phyloP scores from a whole-genome alignment of 805 yeast species.

The Debaryomyces castellii region DNA sequence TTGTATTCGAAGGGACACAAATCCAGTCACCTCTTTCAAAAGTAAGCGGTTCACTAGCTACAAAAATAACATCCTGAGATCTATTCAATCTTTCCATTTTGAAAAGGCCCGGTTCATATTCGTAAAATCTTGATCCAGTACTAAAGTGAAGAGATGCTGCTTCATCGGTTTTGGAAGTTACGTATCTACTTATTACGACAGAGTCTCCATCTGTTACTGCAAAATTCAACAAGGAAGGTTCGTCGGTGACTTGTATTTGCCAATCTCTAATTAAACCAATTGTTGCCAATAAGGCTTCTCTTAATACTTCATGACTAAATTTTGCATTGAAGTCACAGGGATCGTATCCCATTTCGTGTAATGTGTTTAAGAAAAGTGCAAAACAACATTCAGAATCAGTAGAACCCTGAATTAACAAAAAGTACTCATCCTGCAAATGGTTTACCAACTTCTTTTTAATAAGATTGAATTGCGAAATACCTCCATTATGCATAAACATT shows the following conservation, averaged over 20 bases:
- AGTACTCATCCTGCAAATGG: slow-evolving; percentile 77
- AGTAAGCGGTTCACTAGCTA: slow-evolving; percentile 94
- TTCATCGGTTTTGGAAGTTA: slow-evolving; percentile 86
- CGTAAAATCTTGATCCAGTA: slow-evolving; percentile 88
- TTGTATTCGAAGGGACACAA: slow-evolving; percentile 90
- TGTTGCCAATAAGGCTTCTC: slow-evolving; percentile 70
- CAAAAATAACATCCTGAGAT: slow-evolving; percentile 92
- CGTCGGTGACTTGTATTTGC: slow-evolving; percentile 60
- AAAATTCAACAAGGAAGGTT: slow-evolving; percentile 84
- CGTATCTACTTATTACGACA: slow-evolving; percentile 84
- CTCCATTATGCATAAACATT: slow-evolving; percentile 98
- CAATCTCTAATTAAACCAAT: slow-evolving; percentile 76
- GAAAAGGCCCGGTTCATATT: slow-evolving; percentile 87
- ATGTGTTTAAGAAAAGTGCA: slow-evolving; percentile 79
- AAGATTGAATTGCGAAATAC: slow-evolving; percentile 65
- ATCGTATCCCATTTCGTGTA: slow-evolving; percentile 73
- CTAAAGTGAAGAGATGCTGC: slow-evolving; percentile 96
- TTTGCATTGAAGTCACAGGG: slow-evolving; percentile 40
- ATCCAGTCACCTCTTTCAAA: slow-evolving; percentile 98
- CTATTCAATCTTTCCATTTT: slow-evolving; percentile 92
- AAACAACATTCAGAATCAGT: slow-evolving; percentile 96
- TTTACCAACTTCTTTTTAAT: slow-evolving; percentile 73
- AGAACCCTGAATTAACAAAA: slow-evolving; percentile 82
- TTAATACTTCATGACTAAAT: slow-evolving; percentile 55
- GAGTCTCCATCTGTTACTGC: slow-evolving; percentile 93